phyloP scores from a whole-genome alignment of 768 basidiomycete species.

The Pleurotus tuoliensis region DNA sequence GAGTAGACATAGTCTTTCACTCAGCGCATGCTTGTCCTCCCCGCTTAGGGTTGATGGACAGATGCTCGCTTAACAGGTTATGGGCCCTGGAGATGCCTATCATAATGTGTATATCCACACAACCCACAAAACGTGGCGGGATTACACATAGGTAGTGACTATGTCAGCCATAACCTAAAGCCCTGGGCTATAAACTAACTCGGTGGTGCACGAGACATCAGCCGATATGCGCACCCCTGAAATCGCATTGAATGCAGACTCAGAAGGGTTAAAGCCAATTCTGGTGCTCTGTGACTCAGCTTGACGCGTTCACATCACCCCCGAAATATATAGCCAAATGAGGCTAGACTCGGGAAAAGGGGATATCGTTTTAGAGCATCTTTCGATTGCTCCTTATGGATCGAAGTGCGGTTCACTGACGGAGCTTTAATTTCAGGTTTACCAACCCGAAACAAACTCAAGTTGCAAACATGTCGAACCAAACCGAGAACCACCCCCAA shows the following conservation, averaged over 20 bases:
- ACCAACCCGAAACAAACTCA: neutral
- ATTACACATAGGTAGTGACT: neutral
- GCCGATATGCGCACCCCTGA: neutral
- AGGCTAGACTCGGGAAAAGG: neutral
- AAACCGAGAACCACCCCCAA: neutral
- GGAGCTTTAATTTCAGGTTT: neutral
- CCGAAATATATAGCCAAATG: neutral
- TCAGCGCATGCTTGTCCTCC: neutral
- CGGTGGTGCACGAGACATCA: too few species aligned
- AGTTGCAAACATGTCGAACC: neutral
- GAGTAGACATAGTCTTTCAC: neutral
- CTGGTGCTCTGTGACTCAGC: neutral
- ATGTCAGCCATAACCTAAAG: neutral
- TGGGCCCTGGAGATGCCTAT: neutral
- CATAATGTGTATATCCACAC: neutral
- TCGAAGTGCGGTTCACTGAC: neutral
- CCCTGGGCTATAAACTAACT: neutral
- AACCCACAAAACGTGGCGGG: neutral
- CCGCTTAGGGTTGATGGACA: neutral
- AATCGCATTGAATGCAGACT: neutral
- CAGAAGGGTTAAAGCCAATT: neutral
- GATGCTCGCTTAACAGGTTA: neutral
- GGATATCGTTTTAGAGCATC: neutral
- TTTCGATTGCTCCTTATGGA: neutral
- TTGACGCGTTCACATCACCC: neutral